Percentiles rank a stretch among this genome's conserved stretches.
Evolutionary conservation across 2,329 filamentous ascomycete genomes (phyloP).

Genomic region (Phoma sp.): DNA sequence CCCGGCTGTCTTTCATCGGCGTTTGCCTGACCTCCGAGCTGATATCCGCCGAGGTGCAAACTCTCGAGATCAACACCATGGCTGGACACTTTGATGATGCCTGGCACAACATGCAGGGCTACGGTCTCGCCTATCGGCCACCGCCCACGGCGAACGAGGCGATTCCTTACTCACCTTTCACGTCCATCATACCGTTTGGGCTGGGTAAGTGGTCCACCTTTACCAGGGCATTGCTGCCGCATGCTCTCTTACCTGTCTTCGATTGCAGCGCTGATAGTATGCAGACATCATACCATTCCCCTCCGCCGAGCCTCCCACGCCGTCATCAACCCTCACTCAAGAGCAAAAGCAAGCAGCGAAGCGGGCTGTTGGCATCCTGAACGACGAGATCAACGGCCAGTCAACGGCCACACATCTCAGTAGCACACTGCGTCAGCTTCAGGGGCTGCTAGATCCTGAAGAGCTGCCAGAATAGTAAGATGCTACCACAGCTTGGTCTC

Average conservation of each 20-base stretch:
- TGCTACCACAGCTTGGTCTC: not conserved
- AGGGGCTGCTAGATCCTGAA: constrained; percentile 74
- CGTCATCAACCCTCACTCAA: constrained; percentile 43
- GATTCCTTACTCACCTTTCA: constrained; percentile 81
- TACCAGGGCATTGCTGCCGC: constrained; percentile 19
- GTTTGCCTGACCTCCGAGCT: constrained; percentile 8
- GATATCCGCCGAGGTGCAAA: not conserved
- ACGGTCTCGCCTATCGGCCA: constrained; percentile 46
- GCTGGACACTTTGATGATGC: constrained; percentile 29
- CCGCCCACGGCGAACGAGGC: constrained; percentile 71
- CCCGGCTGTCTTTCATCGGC: not conserved
- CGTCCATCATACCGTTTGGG: constrained; percentile 78
- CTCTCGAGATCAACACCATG: constrained; percentile 25
- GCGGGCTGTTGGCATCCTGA: constrained; percentile 68
- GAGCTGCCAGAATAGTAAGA: constrained; percentile 72
- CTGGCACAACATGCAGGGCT: constrained; percentile 43
- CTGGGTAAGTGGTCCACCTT: constrained; percentile 61
- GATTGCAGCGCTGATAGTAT: constrained; percentile 22
- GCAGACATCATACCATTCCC: constrained; percentile 56
- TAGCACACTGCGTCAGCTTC: constrained; percentile 74
- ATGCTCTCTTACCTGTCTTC: constrained; percentile 25
- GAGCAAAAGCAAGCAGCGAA: constrained; percentile 58
- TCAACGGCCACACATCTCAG: constrained; percentile 70
- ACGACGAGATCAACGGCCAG: constrained; percentile 68
- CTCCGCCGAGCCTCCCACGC: constrained; percentile 48